Percentiles rank a stretch among this genome's conserved stretches.
Evolutionary conservation across 805 yeast genomes (phyloP).

Genomic region (Yamadazyma endophytica): DNA sequence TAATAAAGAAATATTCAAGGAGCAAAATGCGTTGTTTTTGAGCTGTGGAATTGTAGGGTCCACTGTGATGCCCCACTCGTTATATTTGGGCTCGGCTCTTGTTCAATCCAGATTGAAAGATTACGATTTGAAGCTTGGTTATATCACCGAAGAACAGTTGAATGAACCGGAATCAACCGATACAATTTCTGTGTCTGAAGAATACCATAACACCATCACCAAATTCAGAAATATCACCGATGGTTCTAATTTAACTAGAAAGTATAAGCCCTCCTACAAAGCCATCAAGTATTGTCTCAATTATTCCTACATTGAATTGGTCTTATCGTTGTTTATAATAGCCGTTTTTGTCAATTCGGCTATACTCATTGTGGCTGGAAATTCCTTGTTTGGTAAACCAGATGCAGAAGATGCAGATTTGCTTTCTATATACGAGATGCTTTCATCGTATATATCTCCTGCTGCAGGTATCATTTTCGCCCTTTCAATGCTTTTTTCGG

Average conservation of each 20-base stretch:
- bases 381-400: slow-evolving; percentile 37
- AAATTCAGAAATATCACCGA: slow-evolving; percentile 14
- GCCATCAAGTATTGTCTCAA: slow-evolving; percentile 79
- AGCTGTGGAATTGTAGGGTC: slow-evolving; percentile 45
- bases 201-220: slow-evolving; percentile 11
- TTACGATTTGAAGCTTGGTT: slow-evolving; percentile 33
- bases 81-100: slow-evolving; percentile 41
- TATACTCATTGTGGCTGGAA: slow-evolving; percentile 46
- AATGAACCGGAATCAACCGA: slow-evolving; percentile 1
- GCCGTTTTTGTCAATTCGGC: slow-evolving; percentile 93
- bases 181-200: slow-evolving; percentile 4
- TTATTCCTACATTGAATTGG: slow-evolving; percentile 77
- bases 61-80: slow-evolving; percentile 46
- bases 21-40: slow-evolving; percentile 37
- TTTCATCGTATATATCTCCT: slow-evolving; percentile 39
- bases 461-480: slow-evolving; percentile 44
- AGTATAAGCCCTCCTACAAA: slow-evolving; percentile 68
- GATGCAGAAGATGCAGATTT: slow-evolving; percentile 45
- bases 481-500: slow-evolving; percentile 42
- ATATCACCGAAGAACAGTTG: slow-evolving; percentile 5
- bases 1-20: slow-evolving; percentile 24
- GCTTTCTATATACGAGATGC: slow-evolving; percentile 41
- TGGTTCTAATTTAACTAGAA: slow-evolving; percentile 8
- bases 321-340: slow-evolving; percentile 76
- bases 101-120: slow-evolving; percentile 43